Evolutionary conservation across 2,329 filamentous ascomycete species (phyloP).

Genomic region (Neonectria hederae): DNA sequence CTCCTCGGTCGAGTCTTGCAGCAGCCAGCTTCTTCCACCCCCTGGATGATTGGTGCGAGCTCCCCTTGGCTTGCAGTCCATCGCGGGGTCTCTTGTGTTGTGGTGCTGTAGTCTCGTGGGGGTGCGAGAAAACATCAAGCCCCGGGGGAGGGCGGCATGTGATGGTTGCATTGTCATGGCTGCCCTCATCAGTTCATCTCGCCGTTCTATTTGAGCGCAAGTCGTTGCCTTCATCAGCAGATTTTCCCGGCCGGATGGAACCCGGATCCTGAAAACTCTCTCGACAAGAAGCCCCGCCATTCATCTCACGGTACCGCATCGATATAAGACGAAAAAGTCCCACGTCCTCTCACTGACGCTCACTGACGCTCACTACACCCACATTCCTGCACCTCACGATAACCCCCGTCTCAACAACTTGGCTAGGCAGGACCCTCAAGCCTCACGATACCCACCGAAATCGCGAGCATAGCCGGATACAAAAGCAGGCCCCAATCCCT

Average conservation of each 20-base stretch:
- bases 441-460: constrained; percentile 23
- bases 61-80: constrained; percentile 18
- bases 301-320: not conserved
- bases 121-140: not conserved
- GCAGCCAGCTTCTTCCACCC: not conserved
- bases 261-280: constrained; percentile 5
- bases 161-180: constrained; percentile 22
- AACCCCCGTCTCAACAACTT: constrained; percentile 25
- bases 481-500: constrained; percentile 13
- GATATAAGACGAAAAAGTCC: constrained; percentile 7
- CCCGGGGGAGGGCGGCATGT: constrained; percentile 21
- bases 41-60: constrained; percentile 13
- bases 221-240: constrained; percentile 34
- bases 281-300: constrained; percentile 3
- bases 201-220: constrained; percentile 35
- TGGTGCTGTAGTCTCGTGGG: constrained; percentile 19
- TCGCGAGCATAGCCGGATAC: constrained; percentile 12
- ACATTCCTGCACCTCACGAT: constrained; percentile 21
- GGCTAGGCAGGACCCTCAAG: constrained; percentile 24
- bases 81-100: constrained; percentile 21
- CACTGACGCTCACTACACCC: constrained; percentile 16
- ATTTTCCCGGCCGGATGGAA: constrained; percentile 28
- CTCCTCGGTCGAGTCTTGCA: constrained; percentile 1
- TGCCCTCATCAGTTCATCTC: constrained; percentile 28
- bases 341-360: constrained; percentile 12